Evolutionary conservation across 2,329 filamentous ascomycete genomes (phyloP), one percentile per base, ranked within the genome.

Genomic region (Arthroderma sp.): DNA sequence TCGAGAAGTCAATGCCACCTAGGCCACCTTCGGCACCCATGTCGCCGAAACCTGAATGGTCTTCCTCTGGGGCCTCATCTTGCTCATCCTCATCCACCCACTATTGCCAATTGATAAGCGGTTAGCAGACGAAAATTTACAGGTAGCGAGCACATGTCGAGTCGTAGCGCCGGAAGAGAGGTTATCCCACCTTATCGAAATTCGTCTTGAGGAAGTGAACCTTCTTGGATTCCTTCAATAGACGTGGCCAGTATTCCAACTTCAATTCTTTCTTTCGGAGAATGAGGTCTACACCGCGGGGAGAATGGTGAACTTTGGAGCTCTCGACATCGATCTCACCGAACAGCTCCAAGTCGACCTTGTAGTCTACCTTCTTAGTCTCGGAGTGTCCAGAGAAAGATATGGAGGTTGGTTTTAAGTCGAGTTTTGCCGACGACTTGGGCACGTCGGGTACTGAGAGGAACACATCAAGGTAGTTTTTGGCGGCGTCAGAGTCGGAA

Each of bases 71-170:
- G 49, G 77, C 81, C 67, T 86, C 87, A 61, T 96, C 83, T 73
- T 98, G 91, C 77, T 98, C 91, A 62, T 98, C 88, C 78, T 95
- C 86, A 56, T 95, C 88, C 59, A 94, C 85, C 88, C 88, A 95
- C 78, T 81, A 49, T 29, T 22, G 7, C n/a, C 10, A 32, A 42
- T 33, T 6, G 22, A 33, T 32, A 38, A 40, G 29, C n/a, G 29
- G 30, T 11, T 6, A 36, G 15, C 8, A 6, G 40, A 33, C 6
- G 29, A 36, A 40, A 4, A 7, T 15, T 22, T 9, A 30, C 6
- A 33, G 40, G 6, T 32, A 11, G 9, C 32, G 9, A 10, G 28
- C 29, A 29, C 8, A n/a, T 28, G 29, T 22, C 11, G 41, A 27
- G 33, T 11, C 34, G 34, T 9, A 34, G 11, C 8, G 32, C 32